phyloP scores from a whole-genome alignment of 2,329 filamentous ascomycete species.

The Aureobasidium sp. region DNA sequence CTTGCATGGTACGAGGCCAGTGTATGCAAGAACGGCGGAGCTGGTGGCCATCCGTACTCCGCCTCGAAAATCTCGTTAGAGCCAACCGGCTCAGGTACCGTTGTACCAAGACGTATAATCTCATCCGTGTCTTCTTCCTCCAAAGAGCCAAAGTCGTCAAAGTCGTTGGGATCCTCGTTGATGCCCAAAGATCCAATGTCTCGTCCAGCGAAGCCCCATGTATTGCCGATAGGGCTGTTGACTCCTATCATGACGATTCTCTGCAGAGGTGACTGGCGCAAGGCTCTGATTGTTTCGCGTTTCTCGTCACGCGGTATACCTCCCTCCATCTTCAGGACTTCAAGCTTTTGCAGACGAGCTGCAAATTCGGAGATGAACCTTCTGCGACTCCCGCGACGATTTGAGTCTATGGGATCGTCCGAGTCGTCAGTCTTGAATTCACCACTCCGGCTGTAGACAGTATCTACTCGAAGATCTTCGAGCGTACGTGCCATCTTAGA shows the following conservation, averaged over 20 bases:
- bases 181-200: constrained; percentile 28
- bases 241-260: constrained; percentile 43
- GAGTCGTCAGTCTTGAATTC: constrained; percentile 24
- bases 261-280: constrained; percentile 35
- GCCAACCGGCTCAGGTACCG: constrained; percentile 17
- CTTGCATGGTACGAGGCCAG: constrained; percentile 35
- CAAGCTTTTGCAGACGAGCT: constrained; percentile 34
- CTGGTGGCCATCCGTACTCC: constrained; percentile 35
- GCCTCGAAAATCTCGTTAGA: constrained; percentile 29
- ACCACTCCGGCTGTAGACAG: constrained; percentile 21
- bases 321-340: constrained; percentile 42
- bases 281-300: constrained; percentile 37
- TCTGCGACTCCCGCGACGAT: constrained; percentile 18
- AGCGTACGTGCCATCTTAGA: constrained; percentile 35
- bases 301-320: constrained; percentile 42
- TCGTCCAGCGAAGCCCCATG: constrained; percentile 34
- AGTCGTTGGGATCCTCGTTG: constrained; percentile 14
- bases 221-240: constrained; percentile 38
- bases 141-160: constrained; percentile 21
- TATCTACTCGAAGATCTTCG: constrained; percentile 38
- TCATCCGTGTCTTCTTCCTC: constrained; percentile 29
- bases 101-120: constrained; percentile 22
- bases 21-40: constrained; percentile 36
- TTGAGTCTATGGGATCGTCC: not conserved
- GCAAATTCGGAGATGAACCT: constrained; percentile 39